Evolutionary conservation across 768 basidiomycete genomes (phyloP).

Genomic region (Mycena pura): DNA sequence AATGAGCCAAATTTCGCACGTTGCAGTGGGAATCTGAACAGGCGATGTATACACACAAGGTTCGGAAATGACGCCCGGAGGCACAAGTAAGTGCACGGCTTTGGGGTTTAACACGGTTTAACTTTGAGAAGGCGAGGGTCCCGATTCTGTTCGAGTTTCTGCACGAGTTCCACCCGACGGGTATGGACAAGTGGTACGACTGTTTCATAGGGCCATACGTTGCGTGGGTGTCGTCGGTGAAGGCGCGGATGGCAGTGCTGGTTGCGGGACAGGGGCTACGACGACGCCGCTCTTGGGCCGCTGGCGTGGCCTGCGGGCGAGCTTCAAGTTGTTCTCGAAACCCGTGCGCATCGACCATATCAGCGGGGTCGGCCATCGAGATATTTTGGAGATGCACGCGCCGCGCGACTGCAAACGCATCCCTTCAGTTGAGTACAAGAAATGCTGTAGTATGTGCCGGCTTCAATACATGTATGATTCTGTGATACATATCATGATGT

Average conservation of each 20-base stretch:
- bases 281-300: background rate
- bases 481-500: no score
- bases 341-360: background rate
- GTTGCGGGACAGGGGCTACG: constrained; percentile 9
- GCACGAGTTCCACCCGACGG: background rate
- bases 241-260: background rate
- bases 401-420: no score
- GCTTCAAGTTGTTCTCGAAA: background rate
- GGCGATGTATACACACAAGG: no score
- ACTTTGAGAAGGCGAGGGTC: no score
- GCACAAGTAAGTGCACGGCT: no score
- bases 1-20: no score
- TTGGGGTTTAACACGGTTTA: no score
- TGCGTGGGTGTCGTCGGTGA: background rate
- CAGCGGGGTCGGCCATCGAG: constrained; percentile 9
- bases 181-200: background rate
- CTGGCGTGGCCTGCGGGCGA: constrained; percentile 16
- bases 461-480: no score
- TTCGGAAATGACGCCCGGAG: no score
- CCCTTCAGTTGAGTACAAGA: no score
- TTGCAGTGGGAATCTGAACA: no score
- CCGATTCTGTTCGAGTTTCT: constrained; percentile 12
- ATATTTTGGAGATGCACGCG: background rate
- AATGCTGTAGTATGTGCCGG: no score
- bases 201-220: background rate